A percentile compares a stretch with the other conserved stretches of the same genome.
These are phyloP conservation scores for Blastocystis sp. DNA, from an alignment of 352 stramenopile genomes.

Conservation along the genomic window DNA sequence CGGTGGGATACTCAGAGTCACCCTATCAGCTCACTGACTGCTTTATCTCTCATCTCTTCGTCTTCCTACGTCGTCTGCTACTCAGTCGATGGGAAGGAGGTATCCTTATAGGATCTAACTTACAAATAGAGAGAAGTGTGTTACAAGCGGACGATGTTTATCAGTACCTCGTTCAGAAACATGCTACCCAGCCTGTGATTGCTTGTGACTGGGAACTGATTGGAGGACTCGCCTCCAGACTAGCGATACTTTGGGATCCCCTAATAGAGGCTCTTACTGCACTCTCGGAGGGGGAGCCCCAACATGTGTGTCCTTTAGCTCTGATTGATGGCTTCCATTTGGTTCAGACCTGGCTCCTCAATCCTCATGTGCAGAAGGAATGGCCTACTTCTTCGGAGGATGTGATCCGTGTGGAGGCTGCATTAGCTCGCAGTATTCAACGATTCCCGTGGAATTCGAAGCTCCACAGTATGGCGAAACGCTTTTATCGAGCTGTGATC, in stretches of 20 bases:
- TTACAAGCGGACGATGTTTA: background rate
- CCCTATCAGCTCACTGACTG: background rate
- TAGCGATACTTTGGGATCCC: background rate
- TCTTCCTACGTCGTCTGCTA: background rate
- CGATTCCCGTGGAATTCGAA: background rate
- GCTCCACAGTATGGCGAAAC: constrained; percentile 38
- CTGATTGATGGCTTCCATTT: background rate
- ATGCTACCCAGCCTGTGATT: background rate
- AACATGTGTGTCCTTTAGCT: background rate
- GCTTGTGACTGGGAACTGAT: background rate
- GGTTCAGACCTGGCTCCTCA: background rate
- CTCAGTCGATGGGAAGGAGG: background rate
- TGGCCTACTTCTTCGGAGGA: background rate
- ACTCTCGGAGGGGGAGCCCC: background rate
- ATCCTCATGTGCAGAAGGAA: background rate
- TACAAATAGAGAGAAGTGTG: background rate
- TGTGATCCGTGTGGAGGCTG: background rate
- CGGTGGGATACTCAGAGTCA: background rate
- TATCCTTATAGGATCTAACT: too few species aligned
- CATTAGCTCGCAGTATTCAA: background rate
- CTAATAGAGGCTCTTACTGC: background rate
- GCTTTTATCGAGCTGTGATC: constrained; percentile 9
- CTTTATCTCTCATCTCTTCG: background rate
- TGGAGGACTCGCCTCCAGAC: background rate
- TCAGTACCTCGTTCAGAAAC: background rate